phyloP scores from a whole-genome alignment of 139 green algal genomes.

The Coelastrella sp. region DNA sequence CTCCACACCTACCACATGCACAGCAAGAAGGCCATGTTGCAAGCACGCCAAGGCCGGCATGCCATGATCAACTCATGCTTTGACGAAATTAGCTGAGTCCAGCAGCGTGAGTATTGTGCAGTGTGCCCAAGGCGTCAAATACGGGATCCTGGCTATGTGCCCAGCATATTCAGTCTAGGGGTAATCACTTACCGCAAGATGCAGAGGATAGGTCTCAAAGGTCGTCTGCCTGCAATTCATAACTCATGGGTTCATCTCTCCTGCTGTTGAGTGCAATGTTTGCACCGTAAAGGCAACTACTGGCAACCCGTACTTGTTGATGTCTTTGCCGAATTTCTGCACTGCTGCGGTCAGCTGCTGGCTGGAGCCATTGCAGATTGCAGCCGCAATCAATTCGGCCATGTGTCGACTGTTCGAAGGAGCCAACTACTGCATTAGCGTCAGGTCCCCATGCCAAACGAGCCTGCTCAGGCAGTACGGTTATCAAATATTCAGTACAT shows the following conservation, averaged over 20 bases:
- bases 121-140: too few species aligned
- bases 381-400: slow-evolving; percentile 49
- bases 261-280: background rate
- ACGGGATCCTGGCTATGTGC: too few species aligned
- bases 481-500: too few species aligned
- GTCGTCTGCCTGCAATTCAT: slow-evolving; percentile 42
- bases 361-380: slow-evolving; percentile 35
- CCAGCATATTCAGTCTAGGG: background rate
- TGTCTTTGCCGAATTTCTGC: slow-evolving; percentile 30
- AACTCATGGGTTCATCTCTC: background rate
- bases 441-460: background rate
- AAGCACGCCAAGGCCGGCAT: background rate
- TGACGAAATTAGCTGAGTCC: too few species aligned
- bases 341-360: slow-evolving; percentile 42
- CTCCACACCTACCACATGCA: slow-evolving; percentile 65
- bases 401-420: background rate
- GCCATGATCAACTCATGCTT: background rate
- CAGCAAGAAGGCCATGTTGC: background rate
- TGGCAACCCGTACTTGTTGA: slow-evolving; percentile 51
- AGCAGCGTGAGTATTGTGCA: too few species aligned
- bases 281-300: background rate
- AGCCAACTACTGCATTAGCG: background rate
- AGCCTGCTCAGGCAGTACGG: too few species aligned
- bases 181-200: slow-evolving; percentile 46
- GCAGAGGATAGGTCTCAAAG: slow-evolving; percentile 50